A percentile compares a stretch with the other conserved stretches of the same genome.
Evolutionary conservation across 768 basidiomycete species (phyloP).

Genomic region (Rubroboletus satanas): DNA sequence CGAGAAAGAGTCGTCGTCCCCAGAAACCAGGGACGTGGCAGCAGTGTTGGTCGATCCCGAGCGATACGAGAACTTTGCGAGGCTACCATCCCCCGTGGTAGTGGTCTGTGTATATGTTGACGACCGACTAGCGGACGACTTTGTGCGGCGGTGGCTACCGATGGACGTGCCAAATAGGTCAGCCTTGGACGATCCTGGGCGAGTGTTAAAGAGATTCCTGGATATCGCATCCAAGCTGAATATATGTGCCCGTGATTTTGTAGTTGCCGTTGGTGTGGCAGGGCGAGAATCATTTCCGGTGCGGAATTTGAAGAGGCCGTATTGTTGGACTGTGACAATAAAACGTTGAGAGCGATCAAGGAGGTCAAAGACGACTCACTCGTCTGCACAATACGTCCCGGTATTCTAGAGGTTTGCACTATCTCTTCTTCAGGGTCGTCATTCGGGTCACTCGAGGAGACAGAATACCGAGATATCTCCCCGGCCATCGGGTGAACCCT

Average conservation of each 20-base stretch:
- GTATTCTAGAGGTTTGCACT: constrained; percentile 71
- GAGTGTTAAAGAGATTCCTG: constrained; percentile 76
- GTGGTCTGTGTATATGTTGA: constrained; percentile 72
- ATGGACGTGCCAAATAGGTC: constrained; percentile 77
- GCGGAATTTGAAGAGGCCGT: constrained; percentile 83
- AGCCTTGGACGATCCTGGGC: constrained; percentile 62
- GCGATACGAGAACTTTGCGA: constrained; percentile 69
- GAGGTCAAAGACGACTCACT: constrained; percentile 47
- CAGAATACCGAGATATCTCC: constrained; percentile 73
- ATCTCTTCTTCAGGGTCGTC: constrained; percentile 82
- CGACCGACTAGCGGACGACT: constrained; percentile 68
- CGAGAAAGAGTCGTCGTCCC: constrained; percentile 59
- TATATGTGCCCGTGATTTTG: constrained; percentile 73
- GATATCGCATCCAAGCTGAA: constrained; percentile 89
- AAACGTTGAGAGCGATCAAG: neutral
- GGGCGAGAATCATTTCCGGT: constrained; percentile 77
- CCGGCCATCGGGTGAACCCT: constrained; percentile 82
- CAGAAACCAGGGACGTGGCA: constrained; percentile 56
- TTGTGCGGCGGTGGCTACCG: constrained; percentile 55
- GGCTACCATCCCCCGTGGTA: constrained; percentile 60
- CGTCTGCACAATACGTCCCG: constrained; percentile 72
- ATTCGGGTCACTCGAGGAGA: constrained; percentile 67
- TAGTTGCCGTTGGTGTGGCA: constrained; percentile 75
- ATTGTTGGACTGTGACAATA: constrained; percentile 66
- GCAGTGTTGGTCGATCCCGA: constrained; percentile 63